Evolutionary conservation across 495 filamentous ascomycete genomes (phyloP).

Genomic region (Penicillium cataractarum): DNA sequence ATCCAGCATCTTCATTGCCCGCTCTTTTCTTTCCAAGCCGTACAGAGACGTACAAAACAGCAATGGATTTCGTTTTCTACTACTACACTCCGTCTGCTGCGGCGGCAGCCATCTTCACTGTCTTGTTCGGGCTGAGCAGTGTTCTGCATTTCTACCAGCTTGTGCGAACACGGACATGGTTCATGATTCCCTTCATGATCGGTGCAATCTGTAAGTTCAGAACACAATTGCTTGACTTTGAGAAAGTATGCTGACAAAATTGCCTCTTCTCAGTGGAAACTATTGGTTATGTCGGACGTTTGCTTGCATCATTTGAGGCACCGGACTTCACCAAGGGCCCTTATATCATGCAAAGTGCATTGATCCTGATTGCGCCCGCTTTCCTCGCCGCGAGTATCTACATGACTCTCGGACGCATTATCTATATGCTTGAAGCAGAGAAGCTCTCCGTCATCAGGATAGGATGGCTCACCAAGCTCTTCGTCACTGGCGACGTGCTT

Average conservation of each 20-base stretch:
- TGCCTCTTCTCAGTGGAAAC: constrained; percentile 36
- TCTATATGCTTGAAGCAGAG: constrained; percentile 46
- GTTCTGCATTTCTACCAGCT: constrained; percentile 50
- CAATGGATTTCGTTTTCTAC: constrained; percentile 32
- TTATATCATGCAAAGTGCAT: constrained; percentile 54
- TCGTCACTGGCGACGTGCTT: constrained; percentile 40
- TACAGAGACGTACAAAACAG: neutral
- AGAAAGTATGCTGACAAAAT: neutral
- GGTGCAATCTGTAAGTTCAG: constrained; percentile 53
- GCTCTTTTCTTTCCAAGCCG: neutral
- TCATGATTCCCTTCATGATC: constrained; percentile 59
- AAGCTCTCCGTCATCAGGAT: constrained; percentile 40
- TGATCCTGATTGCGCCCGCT: constrained; percentile 56
- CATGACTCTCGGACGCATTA: constrained; percentile 58
- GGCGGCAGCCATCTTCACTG: constrained; percentile 54
- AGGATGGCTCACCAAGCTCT: constrained; percentile 52
- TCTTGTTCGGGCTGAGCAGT: constrained; percentile 51
- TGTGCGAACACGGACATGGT: constrained; percentile 50
- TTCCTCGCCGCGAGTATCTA: constrained; percentile 59
- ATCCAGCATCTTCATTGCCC: neutral
- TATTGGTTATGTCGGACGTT: constrained; percentile 45
- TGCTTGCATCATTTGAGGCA: constrained; percentile 35
- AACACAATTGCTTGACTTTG: neutral
- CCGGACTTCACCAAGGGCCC: constrained; percentile 37
- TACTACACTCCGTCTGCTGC: constrained; percentile 54